These are phyloP conservation scores for Lecanicillium sp. DNA, from an alignment of 2,329 filamentous ascomycete genomes.

Conservation along the genomic window DNA sequence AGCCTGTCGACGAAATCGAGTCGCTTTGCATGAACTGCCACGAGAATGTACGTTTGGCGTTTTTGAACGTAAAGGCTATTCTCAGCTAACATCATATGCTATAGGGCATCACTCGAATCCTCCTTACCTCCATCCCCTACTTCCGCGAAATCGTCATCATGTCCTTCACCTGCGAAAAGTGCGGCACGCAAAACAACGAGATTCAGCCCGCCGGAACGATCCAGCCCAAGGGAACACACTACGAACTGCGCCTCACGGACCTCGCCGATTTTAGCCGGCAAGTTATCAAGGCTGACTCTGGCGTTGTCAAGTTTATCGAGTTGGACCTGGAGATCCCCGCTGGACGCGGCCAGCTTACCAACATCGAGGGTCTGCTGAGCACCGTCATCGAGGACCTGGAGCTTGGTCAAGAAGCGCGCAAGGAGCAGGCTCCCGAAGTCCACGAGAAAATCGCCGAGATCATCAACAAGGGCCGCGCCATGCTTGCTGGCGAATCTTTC, in stretches of 20 bases:
- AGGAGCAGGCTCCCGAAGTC: slow-evolving; percentile 69
- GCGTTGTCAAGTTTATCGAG: slow-evolving; percentile 80
- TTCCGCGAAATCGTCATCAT: slow-evolving; percentile 97
- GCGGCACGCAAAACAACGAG: slow-evolving; percentile 84
- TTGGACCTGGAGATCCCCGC: slow-evolving; percentile 89
- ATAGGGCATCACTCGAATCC: slow-evolving; percentile 75
- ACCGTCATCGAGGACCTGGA: slow-evolving; percentile 76
- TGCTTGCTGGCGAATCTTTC: slow-evolving; percentile 71
- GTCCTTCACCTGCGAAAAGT: slow-evolving; percentile 91
- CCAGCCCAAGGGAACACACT: slow-evolving; percentile 80
- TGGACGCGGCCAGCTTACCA: slow-evolving; percentile 85
- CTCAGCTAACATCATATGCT: slow-evolving; percentile 16
- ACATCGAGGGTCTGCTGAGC: slow-evolving; percentile 80
- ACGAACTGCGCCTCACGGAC: slow-evolving; percentile 70
- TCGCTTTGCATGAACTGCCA: slow-evolving; percentile 84
- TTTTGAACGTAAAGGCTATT: neutral
- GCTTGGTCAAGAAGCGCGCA: slow-evolving; percentile 75
- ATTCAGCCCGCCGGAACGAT: slow-evolving; percentile 89
- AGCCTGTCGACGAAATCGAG: slow-evolving; percentile 62
- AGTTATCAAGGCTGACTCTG: slow-evolving; percentile 87
- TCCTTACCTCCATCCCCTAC: slow-evolving; percentile 90
- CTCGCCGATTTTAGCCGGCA: slow-evolving; percentile 74
- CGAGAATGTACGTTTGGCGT: slow-evolving; percentile 55
- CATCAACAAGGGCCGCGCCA: slow-evolving; percentile 65
- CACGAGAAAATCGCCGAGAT: slow-evolving; percentile 72